phyloP scores from a whole-genome alignment of 2,329 filamentous ascomycete species.

The Didymella glomerata region DNA sequence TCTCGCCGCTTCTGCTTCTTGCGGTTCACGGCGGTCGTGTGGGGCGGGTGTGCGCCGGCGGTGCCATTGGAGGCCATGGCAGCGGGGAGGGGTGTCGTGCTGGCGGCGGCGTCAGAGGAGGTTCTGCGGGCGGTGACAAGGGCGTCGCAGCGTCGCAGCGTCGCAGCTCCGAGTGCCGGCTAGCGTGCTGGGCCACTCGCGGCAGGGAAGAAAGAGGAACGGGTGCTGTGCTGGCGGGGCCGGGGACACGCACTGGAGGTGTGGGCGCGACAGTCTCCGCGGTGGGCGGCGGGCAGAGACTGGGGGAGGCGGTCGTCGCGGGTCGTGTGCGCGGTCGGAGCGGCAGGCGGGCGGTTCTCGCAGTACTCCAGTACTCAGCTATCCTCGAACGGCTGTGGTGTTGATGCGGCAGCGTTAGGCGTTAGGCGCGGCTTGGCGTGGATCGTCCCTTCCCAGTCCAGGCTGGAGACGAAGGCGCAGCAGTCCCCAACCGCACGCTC shows the following conservation, averaged over 20 bases:
- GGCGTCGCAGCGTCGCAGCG: slow-evolving; percentile 32
- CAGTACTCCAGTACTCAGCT: slow-evolving; percentile 3
- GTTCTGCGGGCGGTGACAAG: slow-evolving; percentile 14
- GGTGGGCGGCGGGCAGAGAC: slow-evolving; percentile 18
- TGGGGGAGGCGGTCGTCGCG: slow-evolving; percentile 7
- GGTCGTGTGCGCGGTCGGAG: slow-evolving; percentile 25
- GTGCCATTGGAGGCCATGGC: slow-evolving; percentile 53
- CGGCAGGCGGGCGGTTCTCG: not conserved
- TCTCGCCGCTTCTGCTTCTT: slow-evolving; percentile 95
- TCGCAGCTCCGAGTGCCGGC: slow-evolving; percentile 26
- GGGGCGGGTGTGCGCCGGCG: slow-evolving; percentile 38
- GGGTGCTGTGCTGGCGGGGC: slow-evolving; percentile 25
- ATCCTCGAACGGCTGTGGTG: slow-evolving; percentile 9
- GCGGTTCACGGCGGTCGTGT: slow-evolving; percentile 71
- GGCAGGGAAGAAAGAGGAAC: slow-evolving; percentile 25
- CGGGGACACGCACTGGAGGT: slow-evolving; percentile 25
- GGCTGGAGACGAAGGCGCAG: not conserved
- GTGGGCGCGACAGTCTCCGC: slow-evolving; percentile 11
- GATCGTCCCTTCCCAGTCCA: not conserved
- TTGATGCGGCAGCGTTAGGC: slow-evolving; percentile 10
- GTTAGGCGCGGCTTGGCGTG: slow-evolving; percentile 5
- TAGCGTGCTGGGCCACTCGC: slow-evolving; percentile 20
- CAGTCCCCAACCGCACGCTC: not conserved
- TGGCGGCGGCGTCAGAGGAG: slow-evolving; percentile 21
- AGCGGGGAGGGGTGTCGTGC: slow-evolving; percentile 10